Percentiles rank a stretch among this genome's conserved stretches.
These are phyloP conservation scores for Rutidosis leptorrhynchoides DNA, from an alignment of 129 eudicot genomes.

Conservation along the genomic window DNA sequence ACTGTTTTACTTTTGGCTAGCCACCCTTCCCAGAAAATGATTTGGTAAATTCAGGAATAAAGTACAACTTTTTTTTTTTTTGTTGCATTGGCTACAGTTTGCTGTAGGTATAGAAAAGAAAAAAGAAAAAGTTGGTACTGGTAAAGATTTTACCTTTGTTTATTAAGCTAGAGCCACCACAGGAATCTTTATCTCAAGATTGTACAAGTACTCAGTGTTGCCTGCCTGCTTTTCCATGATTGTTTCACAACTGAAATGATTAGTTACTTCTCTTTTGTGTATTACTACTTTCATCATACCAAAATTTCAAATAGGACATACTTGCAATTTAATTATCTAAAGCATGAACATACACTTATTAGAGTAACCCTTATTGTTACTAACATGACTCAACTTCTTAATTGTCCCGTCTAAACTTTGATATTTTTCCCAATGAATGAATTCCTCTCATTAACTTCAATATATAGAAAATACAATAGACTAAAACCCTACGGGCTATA, in stretches of 20 bases:
- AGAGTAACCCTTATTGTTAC: no score
- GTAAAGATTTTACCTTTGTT: slow-evolving; percentile 24
- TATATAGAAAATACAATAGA: no score
- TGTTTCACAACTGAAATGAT: slow-evolving; percentile 46
- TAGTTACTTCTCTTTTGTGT: slow-evolving; percentile 38
- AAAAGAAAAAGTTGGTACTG: slow-evolving; percentile 31
- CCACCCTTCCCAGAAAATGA: slow-evolving; percentile 12
- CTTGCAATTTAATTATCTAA: background rate
- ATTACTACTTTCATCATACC: slow-evolving; percentile 36
- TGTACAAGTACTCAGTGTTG: slow-evolving; percentile 45
- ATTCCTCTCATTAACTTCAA: no score
- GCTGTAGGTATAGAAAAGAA: slow-evolving; percentile 9
- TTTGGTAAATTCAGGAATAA: slow-evolving; percentile 17
- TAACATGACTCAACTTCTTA: no score
- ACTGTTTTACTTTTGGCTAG: slow-evolving; percentile 28
- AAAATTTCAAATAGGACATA: background rate
- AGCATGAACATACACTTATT: background rate
- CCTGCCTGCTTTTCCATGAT: slow-evolving; percentile 47
- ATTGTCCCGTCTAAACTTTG: no score
- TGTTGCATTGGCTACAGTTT: slow-evolving; percentile 26
- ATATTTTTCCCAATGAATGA: no score
- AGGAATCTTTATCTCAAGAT: slow-evolving; percentile 43
- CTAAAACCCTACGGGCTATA: no score
- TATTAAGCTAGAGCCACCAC: slow-evolving; percentile 31
- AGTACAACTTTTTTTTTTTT: slow-evolving; percentile 15